Conservation (phyloP, 495 filamentous ascomycete genomes). For the Aspergillus panamensis region DNA sequence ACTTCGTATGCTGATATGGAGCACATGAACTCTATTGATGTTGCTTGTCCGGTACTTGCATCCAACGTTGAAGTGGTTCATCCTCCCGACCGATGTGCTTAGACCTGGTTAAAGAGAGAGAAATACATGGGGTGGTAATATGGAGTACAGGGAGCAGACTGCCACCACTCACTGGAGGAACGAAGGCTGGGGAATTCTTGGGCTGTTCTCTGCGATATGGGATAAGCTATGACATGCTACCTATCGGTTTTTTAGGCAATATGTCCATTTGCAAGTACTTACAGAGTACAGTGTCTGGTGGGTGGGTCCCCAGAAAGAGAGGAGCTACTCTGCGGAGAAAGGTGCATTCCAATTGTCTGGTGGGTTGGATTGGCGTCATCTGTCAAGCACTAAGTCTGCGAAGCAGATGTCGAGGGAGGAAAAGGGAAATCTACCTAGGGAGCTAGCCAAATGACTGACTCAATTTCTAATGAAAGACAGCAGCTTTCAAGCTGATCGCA, state of each 20-base stretch:
- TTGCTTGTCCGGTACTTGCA: no score
- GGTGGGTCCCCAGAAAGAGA: constrained; percentile 12
- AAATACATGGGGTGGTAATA: no score
- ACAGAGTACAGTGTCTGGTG: background rate
- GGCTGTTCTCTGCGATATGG: no score
- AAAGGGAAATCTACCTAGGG: background rate
- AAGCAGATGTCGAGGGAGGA: background rate
- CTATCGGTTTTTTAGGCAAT: no score
- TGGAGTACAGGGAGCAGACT: no score
- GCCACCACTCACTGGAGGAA: no score
- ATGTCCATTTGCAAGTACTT: background rate
- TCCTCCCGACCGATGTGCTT: no score
- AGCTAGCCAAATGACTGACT: background rate
- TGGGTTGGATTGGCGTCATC: constrained; percentile 22
- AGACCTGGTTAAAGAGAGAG: no score
- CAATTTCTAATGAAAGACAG: background rate
- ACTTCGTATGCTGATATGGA: background rate
- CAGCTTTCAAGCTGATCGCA: background rate
- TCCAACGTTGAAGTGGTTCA: no score
- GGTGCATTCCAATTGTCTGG: constrained; percentile 21
- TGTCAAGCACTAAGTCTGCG: constrained; percentile 12
- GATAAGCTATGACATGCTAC: no score
- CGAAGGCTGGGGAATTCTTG: no score
- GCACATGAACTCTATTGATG: no score
- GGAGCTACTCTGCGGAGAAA: constrained; percentile 22